These are phyloP conservation scores for Spiromastix sp. DNA, from an alignment of 2,329 filamentous ascomycete genomes.

Conservation along the genomic window DNA sequence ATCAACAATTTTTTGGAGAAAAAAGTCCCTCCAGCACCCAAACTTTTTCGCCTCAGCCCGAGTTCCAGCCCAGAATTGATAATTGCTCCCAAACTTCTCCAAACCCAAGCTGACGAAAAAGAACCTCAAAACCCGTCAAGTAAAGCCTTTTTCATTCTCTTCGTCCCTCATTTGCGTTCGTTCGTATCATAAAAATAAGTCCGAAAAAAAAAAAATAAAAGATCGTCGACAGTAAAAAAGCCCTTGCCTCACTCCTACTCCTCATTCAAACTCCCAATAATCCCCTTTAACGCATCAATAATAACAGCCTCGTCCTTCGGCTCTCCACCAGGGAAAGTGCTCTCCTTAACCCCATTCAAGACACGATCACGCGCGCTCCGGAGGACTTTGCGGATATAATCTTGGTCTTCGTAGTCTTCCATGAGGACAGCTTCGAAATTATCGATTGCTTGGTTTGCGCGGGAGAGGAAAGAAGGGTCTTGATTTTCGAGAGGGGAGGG, in stretches of 20 bases:
- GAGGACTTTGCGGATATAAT: conserved; percentile 35
- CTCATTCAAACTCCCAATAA: conserved; percentile 31
- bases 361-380: conserved; percentile 33
- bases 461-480: conserved; percentile 27
- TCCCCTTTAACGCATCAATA: conserved; percentile 28
- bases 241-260: no score
- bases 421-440: conserved; percentile 35
- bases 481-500: conserved; percentile 11
- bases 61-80: no score
- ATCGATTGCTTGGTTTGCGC: conserved; percentile 34
- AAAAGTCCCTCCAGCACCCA: no score
- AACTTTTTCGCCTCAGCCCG: no score
- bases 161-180: conserved; percentile 5
- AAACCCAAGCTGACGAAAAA: no score
- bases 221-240: not conserved
- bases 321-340: conserved; percentile 33
- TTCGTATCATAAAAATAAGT: no score
- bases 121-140: no score
- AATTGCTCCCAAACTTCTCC: no score
- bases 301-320: conserved; percentile 35
- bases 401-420: conserved; percentile 36
- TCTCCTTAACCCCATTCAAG: conserved; percentile 29
- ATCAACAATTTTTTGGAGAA: no score
- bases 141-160: conserved; percentile 4
- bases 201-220: not conserved